Evolutionary conservation across 2,329 filamentous ascomycete genomes (phyloP).

Genomic region (Sporothrix luriei): DNA sequence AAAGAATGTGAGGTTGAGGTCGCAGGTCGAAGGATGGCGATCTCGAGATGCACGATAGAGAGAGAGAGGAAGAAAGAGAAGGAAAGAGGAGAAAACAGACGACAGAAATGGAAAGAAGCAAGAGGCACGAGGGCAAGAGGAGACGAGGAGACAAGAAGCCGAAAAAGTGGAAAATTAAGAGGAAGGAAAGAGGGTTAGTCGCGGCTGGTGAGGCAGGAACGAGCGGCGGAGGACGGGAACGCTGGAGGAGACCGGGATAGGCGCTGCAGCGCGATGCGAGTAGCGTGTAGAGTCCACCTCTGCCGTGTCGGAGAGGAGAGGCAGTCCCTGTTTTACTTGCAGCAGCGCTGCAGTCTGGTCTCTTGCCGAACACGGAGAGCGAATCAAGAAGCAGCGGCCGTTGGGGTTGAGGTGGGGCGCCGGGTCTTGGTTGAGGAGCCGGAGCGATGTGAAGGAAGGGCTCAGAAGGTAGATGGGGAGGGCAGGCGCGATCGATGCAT

Average conservation of each 20-base stretch:
- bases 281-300: constrained; percentile 1
- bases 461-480: neutral
- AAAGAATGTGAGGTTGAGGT: constrained; percentile 9
- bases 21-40: constrained; percentile 14
- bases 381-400: constrained; percentile 24
- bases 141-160: constrained; percentile 13
- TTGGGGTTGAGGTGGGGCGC: constrained; percentile 28
- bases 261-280: constrained; percentile 1
- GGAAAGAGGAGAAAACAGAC: neutral
- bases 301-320: constrained; percentile 1
- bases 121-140: neutral
- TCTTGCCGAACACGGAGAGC: constrained; percentile 16
- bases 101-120: constrained; percentile 3
- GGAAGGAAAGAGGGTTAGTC: constrained; percentile 13
- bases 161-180: constrained; percentile 17
- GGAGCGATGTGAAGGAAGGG: constrained; percentile 5
- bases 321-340: neutral
- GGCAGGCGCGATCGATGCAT: constrained; percentile 17
- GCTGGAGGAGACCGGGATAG: constrained; percentile 22
- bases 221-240: constrained; percentile 15
- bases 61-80: neutral
- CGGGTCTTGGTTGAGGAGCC: constrained; percentile 26
- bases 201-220: constrained; percentile 10
- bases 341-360: neutral
- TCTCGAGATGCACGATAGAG: neutral